Conservation (phyloP, 164 flowering plant genomes). For the Piper longum region DNA sequence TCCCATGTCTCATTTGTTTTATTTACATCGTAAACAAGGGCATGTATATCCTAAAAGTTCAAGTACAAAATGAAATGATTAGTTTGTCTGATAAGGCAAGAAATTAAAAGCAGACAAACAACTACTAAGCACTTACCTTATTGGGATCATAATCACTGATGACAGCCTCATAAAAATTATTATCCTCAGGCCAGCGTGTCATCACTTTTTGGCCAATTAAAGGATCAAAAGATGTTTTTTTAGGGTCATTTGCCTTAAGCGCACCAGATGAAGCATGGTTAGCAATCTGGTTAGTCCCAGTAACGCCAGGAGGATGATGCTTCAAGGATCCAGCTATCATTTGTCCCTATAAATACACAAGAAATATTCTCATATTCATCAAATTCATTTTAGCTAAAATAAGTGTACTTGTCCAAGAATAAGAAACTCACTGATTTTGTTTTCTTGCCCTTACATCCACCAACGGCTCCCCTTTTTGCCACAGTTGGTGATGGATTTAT, state of each 20-base stretch:
- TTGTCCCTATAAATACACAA: conserved; percentile 12
- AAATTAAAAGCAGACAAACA: conserved; percentile 13
- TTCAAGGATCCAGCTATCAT: conserved; percentile 31
- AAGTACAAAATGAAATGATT: too few species aligned
- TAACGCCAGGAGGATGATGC: conserved; percentile 37
- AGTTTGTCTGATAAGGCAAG: neutral
- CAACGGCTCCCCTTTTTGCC: conserved; percentile 10
- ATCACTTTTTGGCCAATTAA: conserved; percentile 73
- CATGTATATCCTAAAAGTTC: conserved; percentile 36
- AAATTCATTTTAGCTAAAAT: neutral
- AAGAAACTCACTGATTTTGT: conserved; percentile 36
- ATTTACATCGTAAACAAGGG: conserved; percentile 38
- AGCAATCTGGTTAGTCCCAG: conserved; percentile 48
- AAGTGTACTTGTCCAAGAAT: neutral
- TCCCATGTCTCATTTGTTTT: conserved; percentile 35
- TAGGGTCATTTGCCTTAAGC: conserved; percentile 31
- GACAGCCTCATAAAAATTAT: conserved; percentile 87
- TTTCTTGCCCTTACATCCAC: conserved; percentile 29
- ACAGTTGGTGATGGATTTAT: conserved; percentile 31
- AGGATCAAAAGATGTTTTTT: conserved; percentile 40
- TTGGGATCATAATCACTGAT: conserved; percentile 57
- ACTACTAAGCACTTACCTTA: conserved; percentile 36
- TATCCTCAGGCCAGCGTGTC: conserved; percentile 97
- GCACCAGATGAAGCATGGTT: conserved; percentile 41
- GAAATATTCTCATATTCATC: neutral